These are phyloP conservation scores for Helicosporidium sp. DNA, from an alignment of 139 green algal species.

Conservation along the genomic window DNA sequence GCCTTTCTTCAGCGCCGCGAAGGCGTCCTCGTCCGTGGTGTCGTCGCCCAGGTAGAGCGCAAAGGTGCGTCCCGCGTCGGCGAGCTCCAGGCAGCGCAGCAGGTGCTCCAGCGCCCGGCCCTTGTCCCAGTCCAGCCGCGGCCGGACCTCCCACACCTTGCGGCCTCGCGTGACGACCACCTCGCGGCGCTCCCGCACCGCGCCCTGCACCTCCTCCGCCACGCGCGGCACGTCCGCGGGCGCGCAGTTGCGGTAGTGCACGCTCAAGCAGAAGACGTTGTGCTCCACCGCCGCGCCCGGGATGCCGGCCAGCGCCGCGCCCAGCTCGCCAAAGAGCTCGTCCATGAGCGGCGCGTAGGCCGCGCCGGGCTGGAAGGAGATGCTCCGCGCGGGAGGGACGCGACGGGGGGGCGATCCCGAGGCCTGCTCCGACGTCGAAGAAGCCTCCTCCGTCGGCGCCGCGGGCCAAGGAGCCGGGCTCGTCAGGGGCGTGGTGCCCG, in stretches of 20 bases:
- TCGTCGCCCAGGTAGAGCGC: constrained; percentile 93
- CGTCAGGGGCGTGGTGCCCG: too few relatives aligned
- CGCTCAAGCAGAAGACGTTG: constrained; percentile 89
- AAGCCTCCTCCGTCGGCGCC: too few relatives aligned
- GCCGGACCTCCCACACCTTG: constrained; percentile 86
- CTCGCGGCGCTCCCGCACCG: constrained; percentile 17
- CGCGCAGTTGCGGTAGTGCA: constrained; percentile 80
- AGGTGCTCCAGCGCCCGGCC: constrained; percentile 76
- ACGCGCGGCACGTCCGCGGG: constrained; percentile 37
- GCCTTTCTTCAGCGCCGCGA: constrained; percentile 26
- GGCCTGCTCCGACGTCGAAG: too few relatives aligned
- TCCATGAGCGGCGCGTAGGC: constrained; percentile 69
- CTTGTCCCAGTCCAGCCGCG: constrained; percentile 92
- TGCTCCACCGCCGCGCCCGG: constrained; percentile 73
- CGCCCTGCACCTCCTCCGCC: constrained; percentile 31
- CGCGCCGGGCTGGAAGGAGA: constrained; percentile 61
- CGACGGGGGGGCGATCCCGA: too few relatives aligned
- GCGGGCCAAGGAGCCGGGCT: too few relatives aligned
- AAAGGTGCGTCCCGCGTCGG: constrained; percentile 35
- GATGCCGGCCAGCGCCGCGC: constrained; percentile 27
- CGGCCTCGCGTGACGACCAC: constrained; percentile 57
- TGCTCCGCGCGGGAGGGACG: not conserved
- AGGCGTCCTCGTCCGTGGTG: constrained; percentile 93
- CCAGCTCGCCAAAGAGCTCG: constrained; percentile 33
- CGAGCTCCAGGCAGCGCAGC: constrained; percentile 53